These are phyloP conservation scores for Thelonectria discophora DNA, from an alignment of 2,329 filamentous ascomycete species.

Conservation along the genomic window DNA sequence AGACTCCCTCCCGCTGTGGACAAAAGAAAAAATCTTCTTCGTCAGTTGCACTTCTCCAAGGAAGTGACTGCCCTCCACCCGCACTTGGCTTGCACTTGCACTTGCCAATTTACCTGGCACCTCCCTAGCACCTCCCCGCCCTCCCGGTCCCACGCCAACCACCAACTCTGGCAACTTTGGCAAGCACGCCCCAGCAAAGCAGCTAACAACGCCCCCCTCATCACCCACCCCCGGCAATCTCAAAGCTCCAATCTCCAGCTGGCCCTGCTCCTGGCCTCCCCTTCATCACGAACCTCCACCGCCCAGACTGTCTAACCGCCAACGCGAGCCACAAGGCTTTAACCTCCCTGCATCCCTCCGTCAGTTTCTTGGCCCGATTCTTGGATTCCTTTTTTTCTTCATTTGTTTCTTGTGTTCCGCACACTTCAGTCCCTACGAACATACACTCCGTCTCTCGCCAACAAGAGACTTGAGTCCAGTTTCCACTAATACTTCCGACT, in stretches of 20 bases:
- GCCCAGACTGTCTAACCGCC: slow-evolving; percentile 17
- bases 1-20: neutral
- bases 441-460: neutral
- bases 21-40: slow-evolving; percentile 3
- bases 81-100: neutral
- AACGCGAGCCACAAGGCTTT: slow-evolving; percentile 18
- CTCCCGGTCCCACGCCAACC: slow-evolving; percentile 29
- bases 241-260: slow-evolving; percentile 23
- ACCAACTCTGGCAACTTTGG: neutral
- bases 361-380: slow-evolving; percentile 1
- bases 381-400: neutral
- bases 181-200: neutral
- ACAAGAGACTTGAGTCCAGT: slow-evolving; percentile 6
- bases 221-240: slow-evolving; percentile 20
- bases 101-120: slow-evolving; percentile 36
- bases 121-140: slow-evolving; percentile 30
- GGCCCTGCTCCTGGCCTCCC: slow-evolving; percentile 15
- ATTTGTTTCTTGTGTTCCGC: neutral
- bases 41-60: slow-evolving; percentile 24
- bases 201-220: slow-evolving; percentile 5
- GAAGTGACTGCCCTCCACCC: slow-evolving; percentile 21
- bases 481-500: slow-evolving; percentile 8
- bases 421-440: neutral
- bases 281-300: slow-evolving; percentile 21
- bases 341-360: slow-evolving; percentile 15